phyloP scores from a whole-genome alignment of 345 rosid species.

The Acer negundo region DNA sequence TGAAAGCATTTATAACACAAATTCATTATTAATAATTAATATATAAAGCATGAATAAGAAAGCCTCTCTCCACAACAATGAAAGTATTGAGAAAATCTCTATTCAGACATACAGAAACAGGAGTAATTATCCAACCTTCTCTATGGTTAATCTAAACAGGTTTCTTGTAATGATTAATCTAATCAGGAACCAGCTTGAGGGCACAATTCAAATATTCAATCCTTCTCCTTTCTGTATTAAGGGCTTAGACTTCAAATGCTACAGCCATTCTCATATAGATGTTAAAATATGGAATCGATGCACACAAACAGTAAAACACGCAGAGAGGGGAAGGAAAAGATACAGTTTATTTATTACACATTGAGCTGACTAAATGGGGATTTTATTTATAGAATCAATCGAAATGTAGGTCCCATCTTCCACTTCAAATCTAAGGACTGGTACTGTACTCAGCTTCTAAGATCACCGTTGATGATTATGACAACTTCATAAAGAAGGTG shows the following conservation, averaged over 20 bases:
- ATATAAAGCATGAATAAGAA: too few species aligned
- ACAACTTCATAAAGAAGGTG: conserved; percentile 32
- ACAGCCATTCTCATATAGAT: background rate
- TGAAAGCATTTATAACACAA: too few species aligned
- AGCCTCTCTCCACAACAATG: too few species aligned
- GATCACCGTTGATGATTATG: background rate
- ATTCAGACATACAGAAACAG: too few species aligned
- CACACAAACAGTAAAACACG: background rate
- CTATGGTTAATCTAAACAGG: too few species aligned
- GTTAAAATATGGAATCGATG: background rate
- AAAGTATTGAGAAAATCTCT: too few species aligned
- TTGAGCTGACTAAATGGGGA: background rate
- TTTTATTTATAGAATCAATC: background rate
- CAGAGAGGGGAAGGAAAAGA: too few species aligned
- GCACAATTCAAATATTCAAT: background rate
- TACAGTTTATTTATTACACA: background rate
- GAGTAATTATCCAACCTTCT: too few species aligned
- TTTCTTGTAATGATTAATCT: too few species aligned
- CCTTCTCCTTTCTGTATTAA: background rate
- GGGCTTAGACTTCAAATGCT: background rate
- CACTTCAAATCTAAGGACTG: background rate
- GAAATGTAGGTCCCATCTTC: background rate
- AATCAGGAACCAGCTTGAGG: too few species aligned
- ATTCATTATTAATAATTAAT: too few species aligned
- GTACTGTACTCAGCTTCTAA: background rate